Base-by-base conservation (phyloP, 805 yeast genomes). In the Candida mattraensis region DNA sequence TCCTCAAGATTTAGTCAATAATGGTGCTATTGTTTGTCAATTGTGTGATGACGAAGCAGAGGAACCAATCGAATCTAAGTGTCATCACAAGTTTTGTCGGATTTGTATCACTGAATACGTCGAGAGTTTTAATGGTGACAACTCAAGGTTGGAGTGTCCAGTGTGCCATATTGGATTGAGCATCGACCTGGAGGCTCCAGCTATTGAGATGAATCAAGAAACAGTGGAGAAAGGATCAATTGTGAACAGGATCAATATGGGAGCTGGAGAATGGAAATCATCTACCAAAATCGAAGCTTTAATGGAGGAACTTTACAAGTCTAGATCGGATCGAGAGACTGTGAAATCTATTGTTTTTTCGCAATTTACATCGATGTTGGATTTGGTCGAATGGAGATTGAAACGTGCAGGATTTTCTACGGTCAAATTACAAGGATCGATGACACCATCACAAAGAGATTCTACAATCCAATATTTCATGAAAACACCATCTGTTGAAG, bases 31-130 rank as follows among this genome's bases (percentile, higher is more conserved):
- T 8, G 82, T 93, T 26, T 93, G 99, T 56, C 94, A 87, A 48
- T 58, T 93, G 16, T 93, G 99, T 63, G 98, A 89, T 48, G 99
- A 93, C 55, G 97, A 89, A 61, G 97, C 98, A 0, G 98, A 93
- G 60, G 99, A 93, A 42, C 95, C 99, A 0, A 88, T 93, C 30
- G 89, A 85, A 59, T 83, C 96, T 3, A 86, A 83, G 56, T 93
- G 99, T 60, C 96, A 85, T 49, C 99, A 93, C 57, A 76, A 76
- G 44, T 93, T 93, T 56, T 93, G 99, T 58, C 75, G 99, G 18
- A 70, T 93, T 69, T 93, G 99, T 58, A 78, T 93, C 39, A 78
- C 74, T 39, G 99, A 94, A 60, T 93, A 93, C 54, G 77, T 83
- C 30, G 96, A 89, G 45, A 79, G 93, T 34, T 86, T 70, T 53